Evolutionary conservation across 2,329 filamentous ascomycete genomes (phyloP).

Genomic region (Neurospora sp.): DNA sequence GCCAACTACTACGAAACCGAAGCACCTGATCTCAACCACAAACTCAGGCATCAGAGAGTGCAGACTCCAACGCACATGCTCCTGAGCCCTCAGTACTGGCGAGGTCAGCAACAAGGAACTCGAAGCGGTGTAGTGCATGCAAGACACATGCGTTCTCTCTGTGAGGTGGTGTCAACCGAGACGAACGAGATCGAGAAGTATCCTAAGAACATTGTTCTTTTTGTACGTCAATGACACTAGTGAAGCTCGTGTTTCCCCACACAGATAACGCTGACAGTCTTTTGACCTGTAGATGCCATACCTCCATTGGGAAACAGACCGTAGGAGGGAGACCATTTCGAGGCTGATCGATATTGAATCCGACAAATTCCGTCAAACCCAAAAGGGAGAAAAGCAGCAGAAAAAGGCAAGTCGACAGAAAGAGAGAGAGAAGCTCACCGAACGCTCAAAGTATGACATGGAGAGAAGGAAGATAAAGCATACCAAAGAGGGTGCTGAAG

Average conservation of each 20-base stretch:
- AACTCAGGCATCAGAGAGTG: background rate
- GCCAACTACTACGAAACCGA: conserved; percentile 15
- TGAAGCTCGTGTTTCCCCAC: no score
- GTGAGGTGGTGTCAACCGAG: conserved; percentile 21
- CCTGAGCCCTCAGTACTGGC: conserved; percentile 21
- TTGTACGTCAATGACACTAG: no score
- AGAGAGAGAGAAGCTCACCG: no score
- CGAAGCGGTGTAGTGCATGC: conserved; percentile 20
- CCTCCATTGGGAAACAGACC: conserved; percentile 32
- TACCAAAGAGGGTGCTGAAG: background rate
- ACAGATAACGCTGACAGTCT: background rate
- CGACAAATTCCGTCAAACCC: background rate
- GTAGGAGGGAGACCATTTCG: conserved; percentile 21
- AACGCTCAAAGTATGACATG: no score
- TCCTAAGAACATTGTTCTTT: conserved; percentile 22
- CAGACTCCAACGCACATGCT: conserved; percentile 11
- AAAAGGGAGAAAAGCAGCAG: background rate
- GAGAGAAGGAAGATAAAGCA: background rate
- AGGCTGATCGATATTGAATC: conserved; percentile 19
- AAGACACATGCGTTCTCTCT: conserved; percentile 27
- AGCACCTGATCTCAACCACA: background rate
- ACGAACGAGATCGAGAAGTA: conserved; percentile 8
- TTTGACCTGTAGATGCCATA: conserved; percentile 10
- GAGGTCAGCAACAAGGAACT: conserved; percentile 24
- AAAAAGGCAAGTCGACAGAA: background rate